Conservation (phyloP, 257 asterid species). For the Salvia splendens region DNA sequence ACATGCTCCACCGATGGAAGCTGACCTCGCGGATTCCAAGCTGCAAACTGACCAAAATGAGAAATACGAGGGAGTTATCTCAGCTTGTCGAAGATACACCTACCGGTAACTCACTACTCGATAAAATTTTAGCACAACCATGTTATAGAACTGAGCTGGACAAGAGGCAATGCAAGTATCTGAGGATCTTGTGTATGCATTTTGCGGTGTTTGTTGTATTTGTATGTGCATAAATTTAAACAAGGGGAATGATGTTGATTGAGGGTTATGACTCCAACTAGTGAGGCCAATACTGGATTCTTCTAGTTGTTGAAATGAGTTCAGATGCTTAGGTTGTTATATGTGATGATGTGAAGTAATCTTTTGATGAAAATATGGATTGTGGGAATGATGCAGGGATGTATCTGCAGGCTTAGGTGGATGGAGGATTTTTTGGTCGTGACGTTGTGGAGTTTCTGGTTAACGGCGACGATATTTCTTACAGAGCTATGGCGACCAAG, state of each 20-base stretch:
- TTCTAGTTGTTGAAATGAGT: not conserved
- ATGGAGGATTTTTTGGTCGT: constrained; percentile 85
- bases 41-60: not conserved
- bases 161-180: not conserved
- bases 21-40: not conserved
- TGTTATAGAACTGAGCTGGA: not conserved
- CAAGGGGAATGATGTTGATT: not conserved
- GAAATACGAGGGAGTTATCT: too few species aligned
- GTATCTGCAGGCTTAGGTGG: constrained; percentile 83
- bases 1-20: not conserved
- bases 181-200: not conserved
- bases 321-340: not conserved
- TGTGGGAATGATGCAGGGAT: constrained; percentile 49
- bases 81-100: constrained; percentile 81
- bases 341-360: not conserved
- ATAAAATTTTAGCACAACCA: not conserved
- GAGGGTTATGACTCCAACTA: constrained; percentile 8
- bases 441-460: constrained; percentile 84
- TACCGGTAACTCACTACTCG: constrained; percentile 38
- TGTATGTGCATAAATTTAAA: not conserved
- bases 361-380: not conserved
- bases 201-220: not conserved
- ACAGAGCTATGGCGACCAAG: constrained; percentile 82
- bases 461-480: constrained; percentile 68
- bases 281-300: not conserved